A percentile compares a stretch with the other conserved stretches of the same genome.
Evolutionary conservation across 352 stramenopile genomes (phyloP).

Genomic region (Globisporangium solare): DNA sequence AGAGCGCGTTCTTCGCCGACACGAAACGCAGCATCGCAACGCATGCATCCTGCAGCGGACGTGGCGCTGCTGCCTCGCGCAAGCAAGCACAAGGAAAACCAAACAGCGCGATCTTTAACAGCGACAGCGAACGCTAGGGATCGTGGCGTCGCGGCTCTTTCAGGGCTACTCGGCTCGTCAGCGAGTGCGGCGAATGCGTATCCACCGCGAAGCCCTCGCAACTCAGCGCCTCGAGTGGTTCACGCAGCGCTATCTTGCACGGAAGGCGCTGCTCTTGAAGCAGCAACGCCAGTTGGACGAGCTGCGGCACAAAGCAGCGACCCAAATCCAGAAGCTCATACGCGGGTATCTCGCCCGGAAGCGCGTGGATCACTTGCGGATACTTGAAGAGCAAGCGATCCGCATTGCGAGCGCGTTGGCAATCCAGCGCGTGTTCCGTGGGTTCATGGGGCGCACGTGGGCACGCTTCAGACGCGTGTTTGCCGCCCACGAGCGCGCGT

Average conservation of each 20-base stretch:
- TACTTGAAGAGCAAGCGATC: constrained; percentile 31
- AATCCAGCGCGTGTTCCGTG: constrained; percentile 47
- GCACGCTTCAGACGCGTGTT: constrained; percentile 29
- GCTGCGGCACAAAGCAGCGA: constrained; percentile 25
- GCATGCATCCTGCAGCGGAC: constrained; percentile 28
- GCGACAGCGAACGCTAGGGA: constrained; percentile 22
- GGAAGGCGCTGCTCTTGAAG: constrained; percentile 21
- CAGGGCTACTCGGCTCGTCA: constrained; percentile 43
- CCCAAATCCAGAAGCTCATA: constrained; percentile 31
- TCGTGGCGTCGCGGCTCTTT: constrained; percentile 27
- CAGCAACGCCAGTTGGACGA: not conserved
- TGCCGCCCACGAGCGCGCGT: constrained; percentile 20
- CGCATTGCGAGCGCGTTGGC: constrained; percentile 38
- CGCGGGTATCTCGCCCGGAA: constrained; percentile 31
- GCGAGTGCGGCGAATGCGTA: constrained; percentile 27
- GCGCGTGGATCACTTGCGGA: constrained; percentile 25
- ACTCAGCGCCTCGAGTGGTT: constrained; percentile 40
- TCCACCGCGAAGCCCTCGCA: constrained; percentile 23
- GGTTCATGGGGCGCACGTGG: constrained; percentile 33
- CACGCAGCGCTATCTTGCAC: constrained; percentile 22
- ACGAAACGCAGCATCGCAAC: constrained; percentile 18
- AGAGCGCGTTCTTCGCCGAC: constrained; percentile 17
- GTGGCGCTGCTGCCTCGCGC: constrained; percentile 30
- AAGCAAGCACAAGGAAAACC: constrained; percentile 22
- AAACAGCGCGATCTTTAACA: constrained; percentile 18